Conservation (phyloP, 352 stramenopile species). For the Sclerospora graminicola region DNA sequence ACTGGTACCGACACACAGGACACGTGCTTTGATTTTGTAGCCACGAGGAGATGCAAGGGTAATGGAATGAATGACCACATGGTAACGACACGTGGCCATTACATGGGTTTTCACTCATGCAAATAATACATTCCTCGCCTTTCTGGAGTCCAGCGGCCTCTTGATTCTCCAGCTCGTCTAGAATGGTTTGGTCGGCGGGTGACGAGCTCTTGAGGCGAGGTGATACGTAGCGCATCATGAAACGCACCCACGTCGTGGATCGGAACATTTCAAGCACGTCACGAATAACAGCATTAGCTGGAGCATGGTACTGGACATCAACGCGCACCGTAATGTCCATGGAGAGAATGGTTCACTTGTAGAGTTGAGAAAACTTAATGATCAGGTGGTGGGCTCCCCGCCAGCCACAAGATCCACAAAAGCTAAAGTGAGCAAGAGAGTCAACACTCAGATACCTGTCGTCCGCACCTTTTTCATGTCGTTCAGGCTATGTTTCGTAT, state of each 20-base stretch:
- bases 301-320: constrained; percentile 62
- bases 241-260: constrained; percentile 59
- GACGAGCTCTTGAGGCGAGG: constrained; percentile 58
- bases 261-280: constrained; percentile 66
- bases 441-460: neutral
- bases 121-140: constrained; percentile 80
- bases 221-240: constrained; percentile 71
- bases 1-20: constrained; percentile 90
- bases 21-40: constrained; percentile 85
- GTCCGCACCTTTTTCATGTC: constrained; percentile 7
- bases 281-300: constrained; percentile 28
- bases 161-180: constrained; percentile 35
- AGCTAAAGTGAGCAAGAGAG: constrained; percentile 21
- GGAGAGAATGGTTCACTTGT: constrained; percentile 12
- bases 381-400: neutral
- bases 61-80: constrained; percentile 90
- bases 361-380: constrained; percentile 1
- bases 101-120: constrained; percentile 73
- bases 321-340: constrained; percentile 63
- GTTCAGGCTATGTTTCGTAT: constrained; percentile 10
- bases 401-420: constrained; percentile 12
- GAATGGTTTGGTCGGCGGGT: constrained; percentile 43
- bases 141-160: constrained; percentile 18
- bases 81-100: constrained; percentile 52
- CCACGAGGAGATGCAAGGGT: constrained; percentile 88